These are phyloP conservation scores for Schwanniomyces vanrijiae DNA, from an alignment of 805 yeast genomes.

Conservation along the genomic window DNA sequence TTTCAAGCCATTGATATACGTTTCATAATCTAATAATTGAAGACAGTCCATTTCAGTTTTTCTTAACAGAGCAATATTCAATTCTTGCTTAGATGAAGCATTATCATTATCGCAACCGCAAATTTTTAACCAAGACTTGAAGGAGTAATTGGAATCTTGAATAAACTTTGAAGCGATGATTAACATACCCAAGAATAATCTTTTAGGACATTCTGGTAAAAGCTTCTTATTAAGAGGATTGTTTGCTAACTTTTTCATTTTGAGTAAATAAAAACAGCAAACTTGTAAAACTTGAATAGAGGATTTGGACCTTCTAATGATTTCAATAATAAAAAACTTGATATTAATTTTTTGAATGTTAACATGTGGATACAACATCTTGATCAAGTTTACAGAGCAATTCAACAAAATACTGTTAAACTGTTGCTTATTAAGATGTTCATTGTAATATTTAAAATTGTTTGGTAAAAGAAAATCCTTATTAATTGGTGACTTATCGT, in stretches of 20 bases:
- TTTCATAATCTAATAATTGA: slow-evolving; percentile 52
- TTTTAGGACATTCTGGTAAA: slow-evolving; percentile 53
- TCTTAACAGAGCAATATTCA: slow-evolving; percentile 49
- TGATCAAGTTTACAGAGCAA: slow-evolving; percentile 34
- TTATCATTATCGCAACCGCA: slow-evolving; percentile 48
- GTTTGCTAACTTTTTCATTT: slow-evolving; percentile 29
- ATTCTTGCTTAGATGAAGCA: slow-evolving; percentile 10
- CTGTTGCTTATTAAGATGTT: slow-evolving; percentile 38
- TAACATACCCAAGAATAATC: slow-evolving; percentile 64
- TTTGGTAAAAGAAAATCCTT: slow-evolving; percentile 22
- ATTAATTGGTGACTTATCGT: slow-evolving; percentile 1
- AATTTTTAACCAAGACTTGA: slow-evolving; percentile 72
- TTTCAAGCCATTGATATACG: slow-evolving; percentile 49
- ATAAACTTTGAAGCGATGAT: slow-evolving; percentile 72
- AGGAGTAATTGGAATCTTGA: slow-evolving; percentile 70
- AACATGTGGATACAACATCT: slow-evolving; percentile 26
- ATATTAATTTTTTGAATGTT: slow-evolving; percentile 15
- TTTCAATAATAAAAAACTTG: slow-evolving; percentile 47
- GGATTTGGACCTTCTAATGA: slow-evolving; percentile 36
- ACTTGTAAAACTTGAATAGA: slow-evolving; percentile 64
- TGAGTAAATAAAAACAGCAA: slow-evolving; percentile 63
- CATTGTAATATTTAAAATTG: slow-evolving; percentile 39
- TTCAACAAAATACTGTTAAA: slow-evolving; percentile 40
- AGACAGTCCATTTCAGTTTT: slow-evolving; percentile 55
- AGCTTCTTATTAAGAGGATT: slow-evolving; percentile 7